Evolutionary conservation across 2,329 filamentous ascomycete species (phyloP), one percentile per base, ranked within the genome.

Genomic region (Claviceps purpurea): DNA sequence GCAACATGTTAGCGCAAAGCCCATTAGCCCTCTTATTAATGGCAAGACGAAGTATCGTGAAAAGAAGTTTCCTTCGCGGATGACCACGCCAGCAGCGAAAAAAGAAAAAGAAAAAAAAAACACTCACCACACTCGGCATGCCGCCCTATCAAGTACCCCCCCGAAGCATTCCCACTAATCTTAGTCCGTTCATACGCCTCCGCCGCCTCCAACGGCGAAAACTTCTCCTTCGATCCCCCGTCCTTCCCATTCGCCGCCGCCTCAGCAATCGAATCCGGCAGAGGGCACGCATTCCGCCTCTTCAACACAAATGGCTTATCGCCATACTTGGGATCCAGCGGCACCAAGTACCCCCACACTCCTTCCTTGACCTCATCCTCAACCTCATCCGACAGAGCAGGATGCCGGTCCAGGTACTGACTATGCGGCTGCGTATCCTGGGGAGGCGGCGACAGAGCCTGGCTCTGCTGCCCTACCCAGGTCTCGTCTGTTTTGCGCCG

Each of bases 281-380:
- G 66, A 0, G 84, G 81, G 63, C 89, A 95, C 39, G 79, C 76
- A 54, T 76, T 78, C 52, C 90, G 78, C 61, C 81, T 88, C 68
- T 79, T 85, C 65, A 98, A 67, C 7, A 94, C 86, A 22, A 80
- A 62, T 46, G 69, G 95, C 68, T 66, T 85, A 70, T 68, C 81
- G 43, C 67, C 84, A 51, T 84, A 82, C 57, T 78, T 79, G 50
- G 78, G 76, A 62, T 91, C 84, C 24, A 95, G 71, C 2, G 91
- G 89, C 51, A 95, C 80, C 5, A 98, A 74, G 62, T 97, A 98
- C 13, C 94, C 94, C 93, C 93, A 98, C 1, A 97, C 89, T 8
- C 89, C 89, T 65, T 95, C 87, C 46, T 79, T 76, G 55, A 74
- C 80, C 69, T 95, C 89, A 63, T 95, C 87, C 56, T 90, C 80